A percentile compares a stretch with the other conserved stretches of the same genome.
Evolutionary conservation across 2,329 filamentous ascomycete species (phyloP).

Genomic region (Sporothrix variecibatus): DNA sequence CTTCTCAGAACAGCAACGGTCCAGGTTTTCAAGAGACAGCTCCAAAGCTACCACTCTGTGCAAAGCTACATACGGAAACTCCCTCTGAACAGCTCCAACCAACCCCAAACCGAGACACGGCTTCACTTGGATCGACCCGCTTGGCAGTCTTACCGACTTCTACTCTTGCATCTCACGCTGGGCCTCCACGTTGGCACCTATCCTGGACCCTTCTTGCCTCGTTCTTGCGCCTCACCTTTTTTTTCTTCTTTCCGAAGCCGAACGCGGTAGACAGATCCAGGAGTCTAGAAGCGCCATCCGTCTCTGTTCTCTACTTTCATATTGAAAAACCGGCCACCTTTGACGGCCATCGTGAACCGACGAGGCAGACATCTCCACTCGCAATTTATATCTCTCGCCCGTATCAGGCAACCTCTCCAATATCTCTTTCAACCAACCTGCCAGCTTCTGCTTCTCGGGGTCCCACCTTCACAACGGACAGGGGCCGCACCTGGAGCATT

Average conservation of each 20-base stretch:
- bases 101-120: constrained; percentile 1
- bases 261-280: not conserved
- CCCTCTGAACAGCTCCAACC: not conserved
- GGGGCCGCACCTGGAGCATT: not conserved
- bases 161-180: not conserved
- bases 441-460: not conserved
- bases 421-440: not conserved
- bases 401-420: not conserved
- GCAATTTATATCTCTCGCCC: not conserved
- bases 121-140: constrained; percentile 2
- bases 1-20: not conserved
- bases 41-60: not conserved
- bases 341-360: not conserved
- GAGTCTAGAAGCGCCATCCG: not conserved
- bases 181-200: not conserved
- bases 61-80: not conserved
- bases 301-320: not conserved
- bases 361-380: not conserved
- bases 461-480: constrained; percentile 5
- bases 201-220: not conserved
- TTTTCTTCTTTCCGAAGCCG: not conserved
- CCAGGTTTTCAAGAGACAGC: not conserved
- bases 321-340: not conserved
- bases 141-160: constrained; percentile 4
- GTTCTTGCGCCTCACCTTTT: not conserved